Evolutionary conservation across 2,329 filamentous ascomycete genomes (phyloP), one percentile per base, ranked within the genome.

Genomic region (Talaromyces sp.): DNA sequence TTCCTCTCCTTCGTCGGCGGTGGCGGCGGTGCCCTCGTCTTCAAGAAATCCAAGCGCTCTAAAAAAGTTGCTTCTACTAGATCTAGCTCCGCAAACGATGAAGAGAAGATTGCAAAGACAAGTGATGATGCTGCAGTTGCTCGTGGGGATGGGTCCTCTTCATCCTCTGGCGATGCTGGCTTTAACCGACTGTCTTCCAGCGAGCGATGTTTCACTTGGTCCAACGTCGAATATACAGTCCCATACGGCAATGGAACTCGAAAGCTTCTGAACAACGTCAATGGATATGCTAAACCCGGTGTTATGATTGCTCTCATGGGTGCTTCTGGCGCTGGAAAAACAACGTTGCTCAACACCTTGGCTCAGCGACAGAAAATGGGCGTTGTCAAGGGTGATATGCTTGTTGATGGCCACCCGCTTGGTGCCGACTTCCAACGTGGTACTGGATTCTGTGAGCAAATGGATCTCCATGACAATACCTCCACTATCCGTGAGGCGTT

Each of bases 291-390:
- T 1, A 91, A 91, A 65, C 90, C 90, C 1, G 90, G 90, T 16
- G 74, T 88, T 16, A 86, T 95, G 82, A 85, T 90, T 39, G 90
- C 90, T 0, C 76, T 95, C 1, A 90, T 94, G 79, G 91, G 91
- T 49, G 88, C 88, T 1, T 90, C 85, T 3, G 89, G 89, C 39
- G 90, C 91, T 8, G 91, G 90, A 11, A 95, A 95, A 74, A 92
- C 89, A 0, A 94, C 90, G 0, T 76, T 95, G 0, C 78, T 95
- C 16, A 91, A 94, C 70, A 90, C 88, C 0, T 73, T 89, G 2
- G 86, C 89, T 0, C 88, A 92, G 65, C 83, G 90, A 2, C 86
- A 91, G 67, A 85, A 77, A 14, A 80, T 77, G 49, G 86, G 87
- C 51, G 79, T 87, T 10, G 78, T 88, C 2, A 72, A 74, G n/a